phyloP scores from a whole-genome alignment of 2,329 filamentous ascomycete genomes.

The Coniochaeta hoffmannii region DNA sequence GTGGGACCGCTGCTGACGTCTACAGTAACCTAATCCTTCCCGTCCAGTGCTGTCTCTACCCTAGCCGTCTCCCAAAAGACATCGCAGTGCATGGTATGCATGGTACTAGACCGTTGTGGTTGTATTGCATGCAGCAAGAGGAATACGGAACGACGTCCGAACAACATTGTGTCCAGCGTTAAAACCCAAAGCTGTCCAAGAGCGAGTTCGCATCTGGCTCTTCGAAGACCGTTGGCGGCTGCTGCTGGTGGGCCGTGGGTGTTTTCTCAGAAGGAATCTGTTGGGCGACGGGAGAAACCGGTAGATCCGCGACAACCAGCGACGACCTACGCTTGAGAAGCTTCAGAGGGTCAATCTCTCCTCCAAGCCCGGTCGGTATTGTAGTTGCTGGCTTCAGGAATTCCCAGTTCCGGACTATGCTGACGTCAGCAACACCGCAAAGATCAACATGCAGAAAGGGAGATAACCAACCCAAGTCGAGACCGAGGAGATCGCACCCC shows the following conservation, averaged over 20 bases:
- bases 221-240: slow-evolving; percentile 71
- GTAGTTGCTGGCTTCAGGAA: slow-evolving; percentile 50
- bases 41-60: too few relatives aligned
- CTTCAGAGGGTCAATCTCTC: slow-evolving; percentile 56
- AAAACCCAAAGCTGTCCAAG: slow-evolving; percentile 92
- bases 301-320: slow-evolving; percentile 71
- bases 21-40: too few relatives aligned
- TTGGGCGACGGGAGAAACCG: slow-evolving; percentile 27
- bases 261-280: slow-evolving; percentile 33
- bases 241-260: slow-evolving; percentile 35
- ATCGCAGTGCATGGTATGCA: too few relatives aligned
- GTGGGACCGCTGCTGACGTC: too few relatives aligned
- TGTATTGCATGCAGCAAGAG: too few relatives aligned
- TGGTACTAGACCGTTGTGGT: too few relatives aligned
- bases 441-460: slow-evolving; percentile 9
- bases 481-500: slow-evolving; percentile 85
- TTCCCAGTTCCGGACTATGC: slow-evolving; percentile 68
- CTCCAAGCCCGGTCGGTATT: slow-evolving; percentile 28
- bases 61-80: too few relatives aligned
- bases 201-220: slow-evolving; percentile 88
- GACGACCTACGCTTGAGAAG: slow-evolving; percentile 66
- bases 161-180: slow-evolving; percentile 5
- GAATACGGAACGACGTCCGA: too few relatives aligned
- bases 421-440: neutral
- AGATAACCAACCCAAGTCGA: slow-evolving; percentile 63